phyloP scores from a whole-genome alignment of 768 basidiomycete species.

The Hemileccinum rubropunctum region DNA sequence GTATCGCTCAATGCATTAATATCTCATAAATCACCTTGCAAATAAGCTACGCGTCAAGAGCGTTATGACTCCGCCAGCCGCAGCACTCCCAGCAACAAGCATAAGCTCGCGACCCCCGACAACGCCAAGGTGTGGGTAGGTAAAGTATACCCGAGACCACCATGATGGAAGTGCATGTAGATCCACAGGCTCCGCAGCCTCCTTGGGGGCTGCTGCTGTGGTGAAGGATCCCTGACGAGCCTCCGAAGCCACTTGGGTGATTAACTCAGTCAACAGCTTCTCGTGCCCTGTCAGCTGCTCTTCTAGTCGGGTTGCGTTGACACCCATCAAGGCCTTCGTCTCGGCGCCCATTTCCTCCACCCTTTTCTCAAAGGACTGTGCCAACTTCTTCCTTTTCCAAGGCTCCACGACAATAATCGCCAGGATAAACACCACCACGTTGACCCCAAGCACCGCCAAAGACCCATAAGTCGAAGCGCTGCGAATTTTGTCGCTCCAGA shows the following conservation, averaged over 20 bases:
- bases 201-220: constrained; percentile 3
- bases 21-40: constrained; percentile 8
- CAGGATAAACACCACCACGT: constrained; percentile 84
- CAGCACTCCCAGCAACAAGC: constrained; percentile 30
- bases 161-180: background rate
- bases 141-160: constrained; percentile 11
- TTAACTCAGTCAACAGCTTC: constrained; percentile 29
- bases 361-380: constrained; percentile 86
- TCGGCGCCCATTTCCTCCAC: constrained; percentile 53
- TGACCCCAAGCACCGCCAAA: constrained; percentile 80
- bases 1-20: background rate
- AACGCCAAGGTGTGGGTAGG: constrained; percentile 9
- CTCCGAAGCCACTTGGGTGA: constrained; percentile 15
- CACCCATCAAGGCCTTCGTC: constrained; percentile 43
- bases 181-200: background rate
- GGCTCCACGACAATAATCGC: constrained; percentile 94
- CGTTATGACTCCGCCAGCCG: constrained; percentile 24
- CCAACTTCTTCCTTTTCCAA: constrained; percentile 87
- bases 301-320: constrained; percentile 47
- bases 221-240: constrained; percentile 8
- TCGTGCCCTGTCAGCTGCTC: constrained; percentile 50
- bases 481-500: constrained; percentile 99
- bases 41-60: constrained; percentile 23
- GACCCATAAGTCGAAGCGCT: constrained; percentile 93
- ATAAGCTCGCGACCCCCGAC: constrained; percentile 21